These are phyloP conservation scores for Aspergillus sp. DNA, from an alignment of 2,329 filamentous ascomycete species.

Conservation along the genomic window DNA sequence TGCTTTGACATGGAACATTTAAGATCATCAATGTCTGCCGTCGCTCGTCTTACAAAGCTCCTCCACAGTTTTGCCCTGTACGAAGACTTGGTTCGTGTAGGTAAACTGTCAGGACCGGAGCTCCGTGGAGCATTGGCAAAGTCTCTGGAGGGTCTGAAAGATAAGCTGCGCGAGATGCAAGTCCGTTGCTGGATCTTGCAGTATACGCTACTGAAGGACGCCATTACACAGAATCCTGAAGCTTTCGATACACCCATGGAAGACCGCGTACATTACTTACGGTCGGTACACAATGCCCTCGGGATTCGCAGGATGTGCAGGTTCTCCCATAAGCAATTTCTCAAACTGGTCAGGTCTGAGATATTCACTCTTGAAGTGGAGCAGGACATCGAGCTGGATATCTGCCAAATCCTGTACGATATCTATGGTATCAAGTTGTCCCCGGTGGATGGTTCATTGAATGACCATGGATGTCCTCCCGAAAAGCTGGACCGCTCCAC, in stretches of 20 bases:
- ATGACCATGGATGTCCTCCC: slow-evolving; percentile 76
- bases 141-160: slow-evolving; percentile 54
- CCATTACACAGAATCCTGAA: slow-evolving; percentile 65
- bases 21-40: slow-evolving; percentile 67
- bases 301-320: slow-evolving; percentile 86
- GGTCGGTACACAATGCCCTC: slow-evolving; percentile 78
- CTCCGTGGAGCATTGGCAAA: slow-evolving; percentile 51
- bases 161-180: slow-evolving; percentile 81
- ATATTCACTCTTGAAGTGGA: slow-evolving; percentile 73
- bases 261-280: slow-evolving; percentile 76
- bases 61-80: slow-evolving; percentile 78
- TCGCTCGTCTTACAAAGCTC: slow-evolving; percentile 71
- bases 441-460: slow-evolving; percentile 63
- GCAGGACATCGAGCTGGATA: slow-evolving; percentile 81
- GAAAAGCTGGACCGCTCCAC: slow-evolving; percentile 79
- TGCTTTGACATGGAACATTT: slow-evolving; percentile 81
- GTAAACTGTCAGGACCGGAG: slow-evolving; percentile 65
- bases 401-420: slow-evolving; percentile 82
- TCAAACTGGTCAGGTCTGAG: slow-evolving; percentile 86
- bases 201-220: slow-evolving; percentile 77
- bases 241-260: slow-evolving; percentile 67
- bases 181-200: slow-evolving; percentile 85
- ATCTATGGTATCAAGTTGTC: slow-evolving; percentile 79
- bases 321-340: slow-evolving; percentile 78
- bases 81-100: slow-evolving; percentile 82